Conservation (phyloP, 495 filamentous ascomycete species). For the Penicillium pulvis region DNA sequence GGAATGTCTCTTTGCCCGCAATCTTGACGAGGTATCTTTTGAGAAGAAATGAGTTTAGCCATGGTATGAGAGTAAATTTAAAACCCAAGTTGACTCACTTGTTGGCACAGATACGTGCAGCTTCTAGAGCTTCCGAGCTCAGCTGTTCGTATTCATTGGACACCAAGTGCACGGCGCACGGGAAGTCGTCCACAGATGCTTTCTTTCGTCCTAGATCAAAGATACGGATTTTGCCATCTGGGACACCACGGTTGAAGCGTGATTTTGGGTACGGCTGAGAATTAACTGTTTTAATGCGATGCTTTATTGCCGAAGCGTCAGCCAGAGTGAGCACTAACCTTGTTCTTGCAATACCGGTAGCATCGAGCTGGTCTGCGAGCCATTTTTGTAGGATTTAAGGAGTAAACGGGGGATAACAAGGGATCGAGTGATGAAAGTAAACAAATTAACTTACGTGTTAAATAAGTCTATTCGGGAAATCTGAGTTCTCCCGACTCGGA, state of each 20-base stretch:
- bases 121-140: conserved; percentile 96
- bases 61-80: conserved; percentile 9
- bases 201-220: conserved; percentile 99
- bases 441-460: no score
- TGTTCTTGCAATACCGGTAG: no score
- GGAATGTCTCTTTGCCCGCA: conserved; percentile 98
- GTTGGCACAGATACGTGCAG: conserved; percentile 98
- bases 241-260: conserved; percentile 99
- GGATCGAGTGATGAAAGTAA: no score
- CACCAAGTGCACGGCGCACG: conserved; percentile 93
- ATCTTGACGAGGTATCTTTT: conserved; percentile 85
- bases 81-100: conserved; percentile 31
- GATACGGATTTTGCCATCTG: conserved; percentile 98
- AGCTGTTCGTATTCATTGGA: conserved; percentile 99
- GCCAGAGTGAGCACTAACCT: no score
- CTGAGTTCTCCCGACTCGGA: no score
- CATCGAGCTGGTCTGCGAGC: no score
- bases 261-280: conserved; percentile 94
- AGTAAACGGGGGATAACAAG: no score
- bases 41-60: conserved; percentile 7
- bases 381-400: no score
- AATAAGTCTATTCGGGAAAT: no score
- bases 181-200: conserved; percentile 96
- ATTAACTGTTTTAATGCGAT: background rate
- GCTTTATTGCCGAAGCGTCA: no score